Base-by-base conservation (phyloP, 768 basidiomycete species). In the Termitomyces sp. region DNA sequence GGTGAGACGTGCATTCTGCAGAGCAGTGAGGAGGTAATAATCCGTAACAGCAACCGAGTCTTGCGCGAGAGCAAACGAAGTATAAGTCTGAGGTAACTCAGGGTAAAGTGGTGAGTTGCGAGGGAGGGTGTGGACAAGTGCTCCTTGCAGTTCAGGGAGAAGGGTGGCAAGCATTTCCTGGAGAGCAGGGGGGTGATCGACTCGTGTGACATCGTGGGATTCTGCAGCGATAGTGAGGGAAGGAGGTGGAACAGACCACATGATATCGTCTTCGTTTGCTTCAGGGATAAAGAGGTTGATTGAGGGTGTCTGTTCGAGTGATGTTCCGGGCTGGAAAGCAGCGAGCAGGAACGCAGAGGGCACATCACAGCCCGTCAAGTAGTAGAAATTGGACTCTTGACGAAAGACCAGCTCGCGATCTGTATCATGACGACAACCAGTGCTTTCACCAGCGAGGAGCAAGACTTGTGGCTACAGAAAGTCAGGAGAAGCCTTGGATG, bases 181-280 rank as follows among this genome's bases (percentile, higher is more conserved):
- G 28, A 94, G 75, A 0, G 72, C 70, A 3, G 72, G 63, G 0
- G 77, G 72, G 60, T 87, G 75, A n/a, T 77, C 73, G 32, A 90
- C 72, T 13, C 72, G 65, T n/a, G 90, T 83, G 18, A 85, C 82
- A 35, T 88, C 80, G 63, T 88, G 79, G 13, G 79, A 77, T 16
- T 78, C 38, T 18, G 69, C 61, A 12, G 79, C 75, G 3, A 83
- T 84, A 32, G 82, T 77, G 18, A 83, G 71, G 0, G 87, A 73
- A 0, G 90, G 84, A 0, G 94, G 93, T 16, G 92, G 85, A 3
- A 90, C 84, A 6, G 86, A 88, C 95, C 95, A 98, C 85, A 97
- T 85, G 53, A 92, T 71, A 66, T 91, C 89, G 0, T 75, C 84
- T 3, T 84, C 75, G 53, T 87, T 83, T 20, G 84, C 81, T 55